phyloP scores from a whole-genome alignment of 148 eudicot genomes.

The Nepenthes gracilis region DNA sequence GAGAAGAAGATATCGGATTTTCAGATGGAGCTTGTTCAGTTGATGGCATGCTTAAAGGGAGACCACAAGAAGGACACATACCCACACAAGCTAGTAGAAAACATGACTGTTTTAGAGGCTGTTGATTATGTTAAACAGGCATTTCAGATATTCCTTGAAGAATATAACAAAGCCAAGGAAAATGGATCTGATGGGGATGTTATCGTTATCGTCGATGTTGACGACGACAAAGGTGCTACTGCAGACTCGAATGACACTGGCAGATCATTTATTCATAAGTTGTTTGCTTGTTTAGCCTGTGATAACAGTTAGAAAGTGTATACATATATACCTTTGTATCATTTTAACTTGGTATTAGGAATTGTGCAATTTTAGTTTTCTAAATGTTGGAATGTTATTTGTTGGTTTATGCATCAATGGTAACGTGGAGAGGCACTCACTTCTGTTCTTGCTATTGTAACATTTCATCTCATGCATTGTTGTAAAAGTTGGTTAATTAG shows the following conservation, averaged over 20 bases:
- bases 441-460: too few species aligned
- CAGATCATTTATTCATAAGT: slow-evolving; percentile 28
- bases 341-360: neutral
- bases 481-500: too few species aligned
- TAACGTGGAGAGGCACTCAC: too few species aligned
- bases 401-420: too few species aligned
- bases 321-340: neutral
- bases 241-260: neutral
- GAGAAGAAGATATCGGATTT: slow-evolving; percentile 42
- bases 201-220: slow-evolving; percentile 4
- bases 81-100: slow-evolving; percentile 47
- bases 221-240: slow-evolving; percentile 8
- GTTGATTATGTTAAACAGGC: slow-evolving; percentile 43
- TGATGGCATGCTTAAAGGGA: slow-evolving; percentile 69
- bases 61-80: slow-evolving; percentile 42
- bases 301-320: slow-evolving; percentile 9
- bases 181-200: slow-evolving; percentile 32
- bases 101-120: slow-evolving; percentile 51
- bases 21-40: slow-evolving; percentile 62
- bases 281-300: slow-evolving; percentile 40
- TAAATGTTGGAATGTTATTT: too few species aligned
- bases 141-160: slow-evolving; percentile 41
- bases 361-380: too few species aligned
- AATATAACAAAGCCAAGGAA: slow-evolving; percentile 35
- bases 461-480: too few species aligned